A percentile compares a stretch with the other conserved stretches of the same genome.
Evolutionary conservation across 495 filamentous ascomycete genomes (phyloP).

Genomic region (Neurospora discreta): DNA sequence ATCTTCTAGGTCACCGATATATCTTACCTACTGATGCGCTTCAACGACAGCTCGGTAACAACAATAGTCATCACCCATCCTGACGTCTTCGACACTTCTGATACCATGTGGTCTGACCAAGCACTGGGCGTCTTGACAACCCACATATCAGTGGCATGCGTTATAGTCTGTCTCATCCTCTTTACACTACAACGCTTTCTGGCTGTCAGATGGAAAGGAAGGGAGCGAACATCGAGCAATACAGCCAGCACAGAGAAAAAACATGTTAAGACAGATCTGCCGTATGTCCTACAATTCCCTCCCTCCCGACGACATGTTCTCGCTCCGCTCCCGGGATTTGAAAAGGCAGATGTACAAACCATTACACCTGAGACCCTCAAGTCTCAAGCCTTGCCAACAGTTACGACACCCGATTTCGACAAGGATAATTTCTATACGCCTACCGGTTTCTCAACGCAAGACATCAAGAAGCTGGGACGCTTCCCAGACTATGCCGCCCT

Average conservation of each 20-base stretch:
- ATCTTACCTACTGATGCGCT: neutral
- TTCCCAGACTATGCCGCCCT: slow-evolving; percentile 76
- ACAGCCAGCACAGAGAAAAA: neutral
- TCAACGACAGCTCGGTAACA: neutral
- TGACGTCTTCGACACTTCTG: neutral
- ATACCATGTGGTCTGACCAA: neutral
- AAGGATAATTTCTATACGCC: slow-evolving; percentile 12
- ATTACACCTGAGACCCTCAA: slow-evolving; percentile 3
- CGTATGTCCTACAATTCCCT: slow-evolving; percentile 10
- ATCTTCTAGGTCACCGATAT: neutral
- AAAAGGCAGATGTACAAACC: slow-evolving; percentile 4
- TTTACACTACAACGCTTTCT: neutral
- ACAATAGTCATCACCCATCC: neutral
- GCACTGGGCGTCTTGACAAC: neutral
- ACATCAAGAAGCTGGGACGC: slow-evolving; percentile 63
- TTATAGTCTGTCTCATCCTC: neutral
- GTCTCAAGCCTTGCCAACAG: slow-evolving; percentile 7
- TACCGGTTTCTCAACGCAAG: slow-evolving; percentile 48
- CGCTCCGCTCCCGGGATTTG: slow-evolving; percentile 2
- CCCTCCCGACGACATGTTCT: slow-evolving; percentile 34
- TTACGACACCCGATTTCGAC: slow-evolving; percentile 3
- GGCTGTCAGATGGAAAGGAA: neutral
- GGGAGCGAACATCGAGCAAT: neutral
- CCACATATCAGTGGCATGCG: neutral
- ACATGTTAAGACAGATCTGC: neutral